phyloP scores from a whole-genome alignment of 1,139 yeast genomes.

The Debaryomyces sp. region DNA sequence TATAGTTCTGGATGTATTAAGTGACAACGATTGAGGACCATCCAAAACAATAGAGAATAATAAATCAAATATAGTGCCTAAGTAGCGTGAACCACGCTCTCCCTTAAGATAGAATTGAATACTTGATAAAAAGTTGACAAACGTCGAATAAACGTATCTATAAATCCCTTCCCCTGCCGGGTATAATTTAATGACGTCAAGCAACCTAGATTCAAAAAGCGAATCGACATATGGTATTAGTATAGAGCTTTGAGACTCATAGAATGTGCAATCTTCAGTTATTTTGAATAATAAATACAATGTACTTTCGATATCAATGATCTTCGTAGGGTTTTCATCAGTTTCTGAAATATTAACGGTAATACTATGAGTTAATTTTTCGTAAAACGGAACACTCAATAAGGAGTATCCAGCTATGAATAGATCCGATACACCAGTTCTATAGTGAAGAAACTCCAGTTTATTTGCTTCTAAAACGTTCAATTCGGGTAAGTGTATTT shows the following conservation, averaged over 20 bases:
- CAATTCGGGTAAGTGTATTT: conserved; percentile 44
- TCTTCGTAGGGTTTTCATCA: conserved; percentile 1
- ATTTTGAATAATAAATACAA: conserved; percentile 62
- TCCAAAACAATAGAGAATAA: conserved; percentile 37
- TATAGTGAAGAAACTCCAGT: conserved; percentile 63
- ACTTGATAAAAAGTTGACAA: conserved; percentile 55
- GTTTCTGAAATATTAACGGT: conserved; percentile 20
- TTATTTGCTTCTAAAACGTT: conserved; percentile 17
- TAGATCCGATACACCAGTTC: conserved; percentile 75
- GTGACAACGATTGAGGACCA: conserved; percentile 23
- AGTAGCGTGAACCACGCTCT: conserved; percentile 35
- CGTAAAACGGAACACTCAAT: conserved; percentile 58
- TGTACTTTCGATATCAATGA: conserved; percentile 64
- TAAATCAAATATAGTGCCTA: conserved; percentile 54
- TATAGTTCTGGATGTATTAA: conserved; percentile 60
- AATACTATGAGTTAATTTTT: conserved; percentile 50
- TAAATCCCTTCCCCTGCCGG: conserved; percentile 12
- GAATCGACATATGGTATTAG: conserved; percentile 30
- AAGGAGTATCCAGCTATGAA: conserved; percentile 71
- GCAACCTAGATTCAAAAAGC: conserved; percentile 28
- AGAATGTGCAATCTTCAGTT: conserved; percentile 51
- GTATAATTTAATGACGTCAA: conserved; percentile 19
- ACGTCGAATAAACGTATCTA: conserved; percentile 32
- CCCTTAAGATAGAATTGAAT: conserved; percentile 56
- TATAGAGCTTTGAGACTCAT: conserved; percentile 34